These are phyloP conservation scores for Spathaspora hagerdaliae DNA, from an alignment of 805 yeast genomes.

Conservation along the genomic window DNA sequence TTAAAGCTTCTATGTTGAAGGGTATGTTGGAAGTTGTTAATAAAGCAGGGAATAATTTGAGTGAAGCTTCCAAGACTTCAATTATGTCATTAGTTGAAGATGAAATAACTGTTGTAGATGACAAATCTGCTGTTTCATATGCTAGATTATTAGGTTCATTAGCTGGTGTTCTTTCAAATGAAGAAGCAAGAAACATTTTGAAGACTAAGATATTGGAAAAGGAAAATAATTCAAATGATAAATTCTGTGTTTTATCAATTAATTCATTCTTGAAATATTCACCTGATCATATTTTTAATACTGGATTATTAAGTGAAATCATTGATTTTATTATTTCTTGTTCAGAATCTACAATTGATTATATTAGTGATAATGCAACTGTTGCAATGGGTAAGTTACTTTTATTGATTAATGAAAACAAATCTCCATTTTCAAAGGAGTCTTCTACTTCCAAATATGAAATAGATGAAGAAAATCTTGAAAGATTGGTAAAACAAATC, in stretches of 20 bases:
- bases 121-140: constrained; percentile 66
- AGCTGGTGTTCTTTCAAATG: constrained; percentile 58
- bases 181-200: constrained; percentile 61
- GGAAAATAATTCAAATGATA: constrained; percentile 41
- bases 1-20: constrained; percentile 78
- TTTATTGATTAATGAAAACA: constrained; percentile 43
- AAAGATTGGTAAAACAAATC: constrained; percentile 46
- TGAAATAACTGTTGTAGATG: constrained; percentile 51
- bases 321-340: constrained; percentile 46
- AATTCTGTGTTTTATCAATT: constrained; percentile 65
- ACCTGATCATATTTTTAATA: constrained; percentile 56
- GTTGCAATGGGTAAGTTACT: constrained; percentile 80
- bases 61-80: constrained; percentile 64
- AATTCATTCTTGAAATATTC: constrained; percentile 80
- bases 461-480: constrained; percentile 38
- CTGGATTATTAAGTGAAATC: constrained; percentile 48
- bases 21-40: constrained; percentile 80
- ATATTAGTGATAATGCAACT: constrained; percentile 70
- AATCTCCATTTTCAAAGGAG: constrained; percentile 18
- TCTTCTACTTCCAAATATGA: constrained; percentile 22
- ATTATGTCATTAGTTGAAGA: constrained; percentile 73
- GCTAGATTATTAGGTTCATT: constrained; percentile 78
- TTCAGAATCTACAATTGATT: constrained; percentile 38
- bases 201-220: constrained; percentile 52
- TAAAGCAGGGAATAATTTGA: constrained; percentile 75